These are phyloP conservation scores for Myriosclerotinia scirpicola DNA, from an alignment of 2,329 filamentous ascomycete species.

Conservation along the genomic window DNA sequence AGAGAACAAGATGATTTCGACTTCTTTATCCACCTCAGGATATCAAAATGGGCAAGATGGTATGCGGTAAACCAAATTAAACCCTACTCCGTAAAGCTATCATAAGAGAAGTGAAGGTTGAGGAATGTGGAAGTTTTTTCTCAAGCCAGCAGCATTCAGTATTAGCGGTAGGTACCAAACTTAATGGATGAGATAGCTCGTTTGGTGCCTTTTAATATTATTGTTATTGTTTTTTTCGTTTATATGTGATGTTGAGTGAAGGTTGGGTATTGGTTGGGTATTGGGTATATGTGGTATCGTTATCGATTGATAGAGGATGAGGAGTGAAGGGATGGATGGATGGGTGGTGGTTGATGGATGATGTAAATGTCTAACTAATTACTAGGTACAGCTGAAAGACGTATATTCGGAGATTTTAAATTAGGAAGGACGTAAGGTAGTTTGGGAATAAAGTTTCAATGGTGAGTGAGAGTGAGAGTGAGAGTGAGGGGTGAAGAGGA, in stretches of 20 bases:
- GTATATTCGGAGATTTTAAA: not conserved
- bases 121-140: not conserved
- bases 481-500: not conserved
- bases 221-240: not conserved
- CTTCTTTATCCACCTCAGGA: not conserved
- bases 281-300: not conserved
- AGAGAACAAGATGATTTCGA: not conserved
- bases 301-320: constrained; percentile 8
- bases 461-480: not conserved
- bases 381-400: too few species aligned
- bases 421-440: not conserved
- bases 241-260: not conserved
- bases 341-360: not conserved
- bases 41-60: not conserved
- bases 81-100: not conserved
- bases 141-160: constrained; percentile 6
- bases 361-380: not conserved
- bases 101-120: constrained; percentile 1
- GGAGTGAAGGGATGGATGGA: constrained; percentile 9
- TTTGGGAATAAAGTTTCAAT: not conserved
- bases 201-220: not conserved
- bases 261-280: not conserved
- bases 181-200: not conserved
- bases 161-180: not conserved
- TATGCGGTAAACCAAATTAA: not conserved